phyloP scores from a whole-genome alignment of 768 basidiomycete species.

The Suillus plorans region DNA sequence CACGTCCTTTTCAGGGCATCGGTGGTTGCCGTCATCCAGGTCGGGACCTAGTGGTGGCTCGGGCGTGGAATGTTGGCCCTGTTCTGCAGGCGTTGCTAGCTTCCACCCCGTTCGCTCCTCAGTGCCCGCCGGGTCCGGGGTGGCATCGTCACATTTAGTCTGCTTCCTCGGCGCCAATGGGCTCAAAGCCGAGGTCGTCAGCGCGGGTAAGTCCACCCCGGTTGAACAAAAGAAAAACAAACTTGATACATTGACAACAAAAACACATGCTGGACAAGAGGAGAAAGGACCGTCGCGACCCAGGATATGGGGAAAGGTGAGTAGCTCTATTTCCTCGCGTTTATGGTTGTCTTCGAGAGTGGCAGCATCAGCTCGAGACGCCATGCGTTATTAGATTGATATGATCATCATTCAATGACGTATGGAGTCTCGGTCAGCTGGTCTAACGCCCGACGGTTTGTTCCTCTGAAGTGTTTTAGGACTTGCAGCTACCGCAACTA shows the following conservation, averaged over 20 bases:
- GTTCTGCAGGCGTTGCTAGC: background rate
- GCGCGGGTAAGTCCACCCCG: background rate
- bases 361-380: background rate
- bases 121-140: conserved; percentile 1
- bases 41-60: no score
- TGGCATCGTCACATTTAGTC: background rate
- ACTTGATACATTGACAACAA: background rate
- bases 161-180: background rate
- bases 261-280: background rate
- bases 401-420: background rate
- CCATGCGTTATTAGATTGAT: background rate
- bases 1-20: background rate
- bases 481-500: background rate
- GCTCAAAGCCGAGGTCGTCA: background rate
- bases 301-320: background rate
- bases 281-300: background rate
- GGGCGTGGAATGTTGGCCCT: background rate
- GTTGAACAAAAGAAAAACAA: background rate
- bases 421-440: background rate
- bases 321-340: background rate
- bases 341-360: background rate
- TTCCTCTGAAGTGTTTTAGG: background rate
- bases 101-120: background rate
- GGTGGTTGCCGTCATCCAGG: no score
- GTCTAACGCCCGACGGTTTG: background rate